Conservation (phyloP, 2,329 filamentous ascomycete genomes). For the Aspergillus fijiensis region DNA sequence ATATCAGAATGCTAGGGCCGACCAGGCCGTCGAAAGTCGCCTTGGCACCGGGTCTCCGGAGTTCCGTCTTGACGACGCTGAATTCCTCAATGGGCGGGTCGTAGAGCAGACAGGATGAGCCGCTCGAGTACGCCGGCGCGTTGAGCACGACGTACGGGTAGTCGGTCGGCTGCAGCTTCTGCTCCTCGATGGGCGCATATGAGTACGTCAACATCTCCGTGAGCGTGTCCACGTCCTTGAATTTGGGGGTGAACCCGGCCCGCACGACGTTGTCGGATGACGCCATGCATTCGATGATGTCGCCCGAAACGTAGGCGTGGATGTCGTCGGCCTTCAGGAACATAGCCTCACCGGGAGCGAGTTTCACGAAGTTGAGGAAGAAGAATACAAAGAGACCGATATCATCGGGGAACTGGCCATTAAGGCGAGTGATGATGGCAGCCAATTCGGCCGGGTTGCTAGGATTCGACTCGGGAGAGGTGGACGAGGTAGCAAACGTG, state of each 20-base stretch:
- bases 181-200: slow-evolving; percentile 89
- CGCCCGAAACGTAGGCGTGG: slow-evolving; percentile 74
- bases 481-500: slow-evolving; percentile 64
- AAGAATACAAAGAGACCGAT: slow-evolving; percentile 94
- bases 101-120: slow-evolving; percentile 72
- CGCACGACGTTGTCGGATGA: slow-evolving; percentile 98
- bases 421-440: slow-evolving; percentile 72
- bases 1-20: slow-evolving; percentile 90
- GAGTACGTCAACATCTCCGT: slow-evolving; percentile 92
- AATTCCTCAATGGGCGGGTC: slow-evolving; percentile 98
- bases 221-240: slow-evolving; percentile 90
- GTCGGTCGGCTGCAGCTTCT: slow-evolving; percentile 84
- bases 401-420: slow-evolving; percentile 82
- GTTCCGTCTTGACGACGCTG: slow-evolving; percentile 75
- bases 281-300: slow-evolving; percentile 99
- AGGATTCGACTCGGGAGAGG: slow-evolving; percentile 36
- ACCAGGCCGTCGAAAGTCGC: slow-evolving; percentile 83
- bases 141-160: slow-evolving; percentile 87
- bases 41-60: slow-evolving; percentile 71
- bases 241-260: slow-evolving; percentile 96
- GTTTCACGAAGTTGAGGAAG: slow-evolving; percentile 92
- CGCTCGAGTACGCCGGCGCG: slow-evolving; percentile 74
- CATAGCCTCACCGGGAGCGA: slow-evolving; percentile 87
- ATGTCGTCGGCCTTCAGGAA: slow-evolving; percentile 97
- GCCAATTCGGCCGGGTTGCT: slow-evolving; percentile 61